Evolutionary conservation across 139 green algal species (phyloP).

Genomic region (Pycnococcus provasolii): DNA sequence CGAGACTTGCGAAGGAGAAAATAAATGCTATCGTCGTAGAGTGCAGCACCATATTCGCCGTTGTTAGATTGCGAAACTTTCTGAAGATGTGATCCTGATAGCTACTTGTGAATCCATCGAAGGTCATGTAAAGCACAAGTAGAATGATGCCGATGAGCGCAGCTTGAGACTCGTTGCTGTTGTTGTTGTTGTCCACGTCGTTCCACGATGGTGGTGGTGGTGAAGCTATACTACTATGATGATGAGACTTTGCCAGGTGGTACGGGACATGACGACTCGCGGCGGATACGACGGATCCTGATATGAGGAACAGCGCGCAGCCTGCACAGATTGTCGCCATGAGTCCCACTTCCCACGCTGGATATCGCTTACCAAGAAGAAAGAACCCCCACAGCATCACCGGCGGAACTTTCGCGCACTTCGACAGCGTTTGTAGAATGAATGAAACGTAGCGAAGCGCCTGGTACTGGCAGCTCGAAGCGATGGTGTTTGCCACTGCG

Average conservation of each 20-base stretch:
- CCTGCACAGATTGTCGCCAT: no score
- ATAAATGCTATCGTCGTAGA: conserved; percentile 41
- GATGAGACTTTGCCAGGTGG: no score
- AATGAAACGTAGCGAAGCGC: conserved; percentile 84
- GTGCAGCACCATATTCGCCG: conserved; percentile 50
- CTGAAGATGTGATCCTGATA: conserved; percentile 64
- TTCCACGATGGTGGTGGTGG: no score
- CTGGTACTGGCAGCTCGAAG: conserved; percentile 89
- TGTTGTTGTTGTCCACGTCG: background rate
- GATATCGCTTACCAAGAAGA: conserved; percentile 74
- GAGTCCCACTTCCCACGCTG: conserved; percentile 36
- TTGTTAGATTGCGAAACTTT: no score
- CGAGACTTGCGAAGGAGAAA: conserved; percentile 36
- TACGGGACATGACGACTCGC: no score
- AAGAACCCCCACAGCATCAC: conserved; percentile 88
- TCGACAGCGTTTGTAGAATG: conserved; percentile 56
- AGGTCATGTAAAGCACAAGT: conserved; percentile 68
- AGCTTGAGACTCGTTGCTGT: no score
- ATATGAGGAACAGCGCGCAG: background rate
- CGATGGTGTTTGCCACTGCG: conserved; percentile 71
- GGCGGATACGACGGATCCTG: background rate
- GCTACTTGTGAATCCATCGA: conserved; percentile 88
- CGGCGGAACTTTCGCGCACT: conserved; percentile 83
- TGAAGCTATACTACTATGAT: no score
- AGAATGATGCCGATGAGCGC: conserved; percentile 35